These are phyloP conservation scores for Pugionium dolabratum DNA, from an alignment of 345 rosid genomes.

Conservation along the genomic window DNA sequence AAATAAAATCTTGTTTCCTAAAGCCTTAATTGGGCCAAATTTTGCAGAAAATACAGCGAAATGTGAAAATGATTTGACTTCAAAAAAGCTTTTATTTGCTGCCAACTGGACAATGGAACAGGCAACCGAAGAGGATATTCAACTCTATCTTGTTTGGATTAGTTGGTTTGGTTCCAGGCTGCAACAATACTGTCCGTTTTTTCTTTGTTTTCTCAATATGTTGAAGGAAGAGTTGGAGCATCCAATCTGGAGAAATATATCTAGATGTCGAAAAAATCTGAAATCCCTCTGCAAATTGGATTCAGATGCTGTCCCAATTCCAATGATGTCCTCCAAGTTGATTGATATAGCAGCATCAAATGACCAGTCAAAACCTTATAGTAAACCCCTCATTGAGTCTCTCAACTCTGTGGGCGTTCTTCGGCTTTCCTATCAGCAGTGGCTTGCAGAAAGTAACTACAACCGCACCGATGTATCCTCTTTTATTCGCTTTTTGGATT, in stretches of 20 bases:
- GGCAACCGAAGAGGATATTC: slow-evolving; percentile 69
- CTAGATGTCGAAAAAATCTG: slow-evolving; percentile 47
- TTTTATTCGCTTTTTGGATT: slow-evolving; percentile 50
- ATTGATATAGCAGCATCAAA: slow-evolving; percentile 49
- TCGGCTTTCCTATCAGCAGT: slow-evolving; percentile 66
- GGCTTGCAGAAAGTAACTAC: slow-evolving; percentile 63
- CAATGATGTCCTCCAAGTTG: slow-evolving; percentile 65
- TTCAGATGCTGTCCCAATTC: slow-evolving; percentile 49
- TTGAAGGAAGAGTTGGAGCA: slow-evolving; percentile 61
- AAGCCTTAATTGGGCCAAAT: slow-evolving; percentile 38
- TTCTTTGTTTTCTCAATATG: slow-evolving; percentile 47
- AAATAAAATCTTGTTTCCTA: slow-evolving; percentile 47
- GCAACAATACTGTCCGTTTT: slow-evolving; percentile 46
- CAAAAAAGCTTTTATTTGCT: slow-evolving; percentile 64
- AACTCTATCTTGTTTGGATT: slow-evolving; percentile 67
- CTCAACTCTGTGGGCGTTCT: slow-evolving; percentile 59
- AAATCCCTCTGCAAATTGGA: slow-evolving; percentile 43
- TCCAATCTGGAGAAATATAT: slow-evolving; percentile 69
- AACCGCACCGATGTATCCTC: slow-evolving; percentile 41
- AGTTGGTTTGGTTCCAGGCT: slow-evolving; percentile 65
- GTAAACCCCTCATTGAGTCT: slow-evolving; percentile 50
- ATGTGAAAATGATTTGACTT: slow-evolving; percentile 41
- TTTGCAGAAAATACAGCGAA: slow-evolving; percentile 15
- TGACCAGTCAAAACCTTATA: slow-evolving; percentile 37
- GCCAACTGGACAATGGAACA: slow-evolving; percentile 85